phyloP scores from a whole-genome alignment of 192 early-diverging fungal species.

The Coemansia sp. region DNA sequence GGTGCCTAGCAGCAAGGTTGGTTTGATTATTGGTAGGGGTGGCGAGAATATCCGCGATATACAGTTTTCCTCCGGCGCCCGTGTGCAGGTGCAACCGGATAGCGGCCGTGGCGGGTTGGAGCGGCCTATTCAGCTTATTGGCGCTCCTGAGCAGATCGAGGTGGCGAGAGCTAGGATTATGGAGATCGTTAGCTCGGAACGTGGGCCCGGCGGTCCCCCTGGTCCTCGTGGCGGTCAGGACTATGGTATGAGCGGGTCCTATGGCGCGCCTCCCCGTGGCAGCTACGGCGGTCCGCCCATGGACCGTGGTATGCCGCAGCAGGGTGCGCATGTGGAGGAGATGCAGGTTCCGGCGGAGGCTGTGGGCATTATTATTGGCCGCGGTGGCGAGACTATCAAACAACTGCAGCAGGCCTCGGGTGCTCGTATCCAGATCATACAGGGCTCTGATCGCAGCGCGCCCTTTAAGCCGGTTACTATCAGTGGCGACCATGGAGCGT shows the following conservation, averaged over 20 bases:
- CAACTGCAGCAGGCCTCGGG: conserved; percentile 42
- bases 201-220: neutral
- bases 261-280: neutral
- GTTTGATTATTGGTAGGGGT: conserved; percentile 77
- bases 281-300: neutral
- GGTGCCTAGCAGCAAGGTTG: conserved; percentile 70
- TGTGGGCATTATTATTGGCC: conserved; percentile 44
- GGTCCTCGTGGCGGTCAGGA: neutral
- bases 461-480: conserved; percentile 40
- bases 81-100: conserved; percentile 69
- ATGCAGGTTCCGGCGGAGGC: conserved; percentile 42
- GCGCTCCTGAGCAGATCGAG: conserved; percentile 65
- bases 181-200: conserved; percentile 62
- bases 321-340: conserved; percentile 25
- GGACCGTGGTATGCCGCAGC: neutral
- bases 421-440: conserved; percentile 40
- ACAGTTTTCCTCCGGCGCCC: conserved; percentile 64
- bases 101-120: conserved; percentile 43
- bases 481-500: conserved; percentile 25
- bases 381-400: conserved; percentile 53
- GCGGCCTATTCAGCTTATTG: conserved; percentile 66
- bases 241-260: neutral
- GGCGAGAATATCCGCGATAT: conserved; percentile 76
- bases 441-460: conserved; percentile 34
- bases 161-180: conserved; percentile 69